Evolutionary conservation across 2,329 filamentous ascomycete species (phyloP).

Genomic region (Sordariomycetes sp.): DNA sequence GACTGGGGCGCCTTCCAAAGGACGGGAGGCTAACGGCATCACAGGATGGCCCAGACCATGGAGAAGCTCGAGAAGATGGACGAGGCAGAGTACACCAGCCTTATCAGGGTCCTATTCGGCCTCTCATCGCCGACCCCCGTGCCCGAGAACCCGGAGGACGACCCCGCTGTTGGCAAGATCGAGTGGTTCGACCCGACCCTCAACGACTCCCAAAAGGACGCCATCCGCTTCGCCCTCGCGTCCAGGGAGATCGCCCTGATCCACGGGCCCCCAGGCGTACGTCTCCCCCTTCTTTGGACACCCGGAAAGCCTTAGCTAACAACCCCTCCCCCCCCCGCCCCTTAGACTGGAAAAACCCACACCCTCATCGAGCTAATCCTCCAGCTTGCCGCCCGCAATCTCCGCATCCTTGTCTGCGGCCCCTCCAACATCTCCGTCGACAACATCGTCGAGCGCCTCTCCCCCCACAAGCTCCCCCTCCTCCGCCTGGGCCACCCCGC

Average conservation of each 20-base stretch:
- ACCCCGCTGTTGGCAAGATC: constrained; percentile 30
- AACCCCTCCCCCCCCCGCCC: too few species aligned
- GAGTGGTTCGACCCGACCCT: constrained; percentile 49
- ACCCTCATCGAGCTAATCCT: constrained; percentile 90
- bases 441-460: constrained; percentile 89
- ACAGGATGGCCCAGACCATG: constrained; percentile 52
- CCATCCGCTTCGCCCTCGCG: constrained; percentile 69
- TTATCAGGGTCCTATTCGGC: constrained; percentile 51
- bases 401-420: constrained; percentile 81
- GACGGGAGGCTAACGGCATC: not conserved
- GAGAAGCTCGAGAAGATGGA: constrained; percentile 42
- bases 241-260: constrained; percentile 77
- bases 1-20: not conserved
- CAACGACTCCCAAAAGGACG: constrained; percentile 55
- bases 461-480: constrained; percentile 73
- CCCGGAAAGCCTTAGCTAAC: not conserved
- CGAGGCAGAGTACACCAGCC: constrained; percentile 42
- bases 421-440: constrained; percentile 96
- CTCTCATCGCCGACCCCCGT: constrained; percentile 37
- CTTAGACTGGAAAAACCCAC: constrained; percentile 86
- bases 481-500: constrained; percentile 88
- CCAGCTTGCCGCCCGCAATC: constrained; percentile 64
- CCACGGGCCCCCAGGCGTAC: constrained; percentile 77
- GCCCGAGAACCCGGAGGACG: constrained; percentile 22
- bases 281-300: not conserved